phyloP scores from a whole-genome alignment of 2,329 filamentous ascomycete species.

The Fusarium proliferatum region DNA sequence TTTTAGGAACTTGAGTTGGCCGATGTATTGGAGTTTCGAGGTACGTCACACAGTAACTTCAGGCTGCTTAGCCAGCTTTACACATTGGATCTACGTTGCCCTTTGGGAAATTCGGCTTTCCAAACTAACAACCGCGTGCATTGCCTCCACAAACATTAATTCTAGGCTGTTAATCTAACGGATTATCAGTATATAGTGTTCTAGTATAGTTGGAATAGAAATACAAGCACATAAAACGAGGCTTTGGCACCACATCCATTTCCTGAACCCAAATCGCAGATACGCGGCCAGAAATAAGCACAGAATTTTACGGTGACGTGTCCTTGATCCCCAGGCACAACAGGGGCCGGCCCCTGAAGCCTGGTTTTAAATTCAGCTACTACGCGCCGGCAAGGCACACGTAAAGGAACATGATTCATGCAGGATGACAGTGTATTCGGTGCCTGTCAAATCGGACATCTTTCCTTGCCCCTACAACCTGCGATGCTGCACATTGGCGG shows the following conservation, averaged over 20 bases:
- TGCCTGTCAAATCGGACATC: not conserved
- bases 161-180: too few relatives aligned
- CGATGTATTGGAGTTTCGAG: too few relatives aligned
- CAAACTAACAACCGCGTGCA: too few relatives aligned
- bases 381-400: not conserved
- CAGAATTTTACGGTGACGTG: not conserved
- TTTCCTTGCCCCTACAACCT: too few relatives aligned
- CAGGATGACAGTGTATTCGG: rapidly evolving
- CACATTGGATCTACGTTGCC: too few relatives aligned
- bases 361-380: not conserved
- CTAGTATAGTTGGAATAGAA: rapidly evolving
- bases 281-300: not conserved
- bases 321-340: too few relatives aligned
- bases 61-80: too few relatives aligned
- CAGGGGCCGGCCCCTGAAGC: not conserved
- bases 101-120: too few relatives aligned
- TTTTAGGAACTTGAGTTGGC: too few relatives aligned
- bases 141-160: too few relatives aligned
- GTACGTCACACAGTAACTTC: too few relatives aligned
- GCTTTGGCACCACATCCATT: not conserved
- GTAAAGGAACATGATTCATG: not conserved
- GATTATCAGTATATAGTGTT: rapidly evolving
- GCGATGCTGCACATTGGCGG: not conserved
- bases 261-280: not conserved
- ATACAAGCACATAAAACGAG: not conserved